A percentile compares a stretch with the other conserved stretches of the same genome.
Conservation (phyloP, 768 basidiomycete genomes). For the Dendrothele bispora region DNA sequence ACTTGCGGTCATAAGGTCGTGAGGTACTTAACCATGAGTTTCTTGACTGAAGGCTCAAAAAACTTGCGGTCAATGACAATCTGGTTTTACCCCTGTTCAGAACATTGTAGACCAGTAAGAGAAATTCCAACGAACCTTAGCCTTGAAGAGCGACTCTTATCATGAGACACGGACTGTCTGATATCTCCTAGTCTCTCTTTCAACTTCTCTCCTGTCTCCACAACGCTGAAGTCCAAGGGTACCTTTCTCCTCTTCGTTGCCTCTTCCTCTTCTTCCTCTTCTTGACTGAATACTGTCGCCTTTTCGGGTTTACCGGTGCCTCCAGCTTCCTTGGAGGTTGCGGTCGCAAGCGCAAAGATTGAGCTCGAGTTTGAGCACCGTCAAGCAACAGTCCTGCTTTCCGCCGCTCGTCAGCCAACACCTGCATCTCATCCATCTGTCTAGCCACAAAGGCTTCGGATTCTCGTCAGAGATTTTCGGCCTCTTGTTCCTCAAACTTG, state of each 20-base stretch:
- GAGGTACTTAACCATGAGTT: too few relatives aligned
- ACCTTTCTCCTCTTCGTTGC: conserved; percentile 85
- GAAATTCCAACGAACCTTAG: conserved; percentile 91
- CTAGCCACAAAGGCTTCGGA: conserved; percentile 91
- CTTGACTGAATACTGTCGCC: conserved; percentile 71
- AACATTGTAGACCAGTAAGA: too few relatives aligned
- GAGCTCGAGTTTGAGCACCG: conserved; percentile 85
- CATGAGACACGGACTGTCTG: conserved; percentile 67
- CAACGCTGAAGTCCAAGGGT: conserved; percentile 85
- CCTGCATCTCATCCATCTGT: conserved; percentile 96
- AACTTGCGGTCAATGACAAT: conserved; percentile 76
- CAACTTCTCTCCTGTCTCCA: conserved; percentile 76
- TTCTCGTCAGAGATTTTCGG: conserved; percentile 83
- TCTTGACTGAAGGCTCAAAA: too few relatives aligned
- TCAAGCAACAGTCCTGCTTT: conserved; percentile 89
- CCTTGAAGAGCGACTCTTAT: conserved; percentile 81
- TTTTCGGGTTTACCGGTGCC: too few relatives aligned
- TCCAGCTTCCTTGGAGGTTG: conserved; percentile 43
- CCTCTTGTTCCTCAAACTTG: conserved; percentile 80
- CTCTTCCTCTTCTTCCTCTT: conserved; percentile 87
- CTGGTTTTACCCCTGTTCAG: too few relatives aligned
- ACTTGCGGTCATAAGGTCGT: too few relatives aligned
- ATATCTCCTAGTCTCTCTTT: conserved; percentile 81
- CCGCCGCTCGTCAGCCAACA: conserved; percentile 85
- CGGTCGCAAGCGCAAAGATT: conserved; percentile 69